Percentiles rank a stretch among this genome's conserved stretches.
phyloP scores from a whole-genome alignment of 2,329 filamentous ascomycete genomes.

The Cordyceps cicadae region DNA sequence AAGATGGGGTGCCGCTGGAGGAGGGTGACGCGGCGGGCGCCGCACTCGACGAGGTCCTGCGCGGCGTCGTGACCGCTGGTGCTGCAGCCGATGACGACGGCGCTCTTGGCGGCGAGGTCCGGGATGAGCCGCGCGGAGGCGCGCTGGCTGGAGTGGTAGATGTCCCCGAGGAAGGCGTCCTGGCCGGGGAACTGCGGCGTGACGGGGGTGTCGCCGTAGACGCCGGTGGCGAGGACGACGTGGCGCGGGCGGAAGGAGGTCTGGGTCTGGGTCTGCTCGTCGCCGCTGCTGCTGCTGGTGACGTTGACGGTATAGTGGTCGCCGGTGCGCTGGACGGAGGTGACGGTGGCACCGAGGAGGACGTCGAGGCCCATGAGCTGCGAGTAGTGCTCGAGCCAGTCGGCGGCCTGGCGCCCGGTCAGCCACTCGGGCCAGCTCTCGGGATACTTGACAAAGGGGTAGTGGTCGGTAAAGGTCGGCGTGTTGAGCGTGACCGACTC shows the following conservation, averaged over 20 bases:
- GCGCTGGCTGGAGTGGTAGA: constrained; percentile 37
- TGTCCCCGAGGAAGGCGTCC: constrained; percentile 31
- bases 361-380: constrained; percentile 5
- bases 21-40: constrained; percentile 40
- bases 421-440: constrained; percentile 7
- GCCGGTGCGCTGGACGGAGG: constrained; percentile 26
- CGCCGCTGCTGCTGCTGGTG: constrained; percentile 13
- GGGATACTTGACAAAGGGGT: constrained; percentile 7
- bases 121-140: constrained; percentile 18
- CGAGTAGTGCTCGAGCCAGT: constrained; percentile 7
- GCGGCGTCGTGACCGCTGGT: constrained; percentile 43
- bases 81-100: constrained; percentile 40
- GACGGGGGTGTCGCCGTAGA: constrained; percentile 29
- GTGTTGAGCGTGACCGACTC: constrained; percentile 11
- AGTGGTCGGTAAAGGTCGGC: constrained; percentile 10
- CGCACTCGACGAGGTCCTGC: constrained; percentile 40
- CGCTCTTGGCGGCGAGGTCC: constrained; percentile 27
- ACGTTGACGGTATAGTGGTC: constrained; percentile 20
- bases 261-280: constrained; percentile 17
- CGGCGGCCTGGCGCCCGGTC: constrained; percentile 8
- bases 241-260: constrained; percentile 27
- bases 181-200: constrained; percentile 33
- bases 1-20: constrained; percentile 44
- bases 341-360: constrained; percentile 23
- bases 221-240: constrained; percentile 39